Evolutionary conservation across 768 basidiomycete species (phyloP).

Genomic region (Phlegmacium glaucopus): DNA sequence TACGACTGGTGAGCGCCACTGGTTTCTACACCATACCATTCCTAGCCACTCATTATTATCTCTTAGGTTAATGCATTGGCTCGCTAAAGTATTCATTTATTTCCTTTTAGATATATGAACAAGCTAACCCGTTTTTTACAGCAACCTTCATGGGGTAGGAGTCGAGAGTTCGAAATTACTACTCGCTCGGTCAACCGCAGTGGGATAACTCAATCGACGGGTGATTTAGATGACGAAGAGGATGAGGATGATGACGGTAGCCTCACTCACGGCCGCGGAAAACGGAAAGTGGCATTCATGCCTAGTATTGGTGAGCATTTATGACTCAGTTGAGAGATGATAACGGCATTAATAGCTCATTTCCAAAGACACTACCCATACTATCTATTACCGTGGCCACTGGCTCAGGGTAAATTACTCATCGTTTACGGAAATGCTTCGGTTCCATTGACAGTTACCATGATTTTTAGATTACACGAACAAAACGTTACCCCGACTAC

Average conservation of each 20-base stretch:
- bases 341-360: slow-evolving; percentile 8
- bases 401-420: slow-evolving; percentile 67
- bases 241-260: slow-evolving; percentile 53
- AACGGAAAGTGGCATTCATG: slow-evolving; percentile 81
- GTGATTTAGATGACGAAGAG: slow-evolving; percentile 80
- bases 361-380: slow-evolving; percentile 74
- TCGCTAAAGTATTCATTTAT: slow-evolving; percentile 58
- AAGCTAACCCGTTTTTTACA: slow-evolving; percentile 24
- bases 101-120: no score
- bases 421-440: slow-evolving; percentile 10
- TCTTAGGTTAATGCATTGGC: slow-evolving; percentile 86
- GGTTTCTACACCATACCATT: slow-evolving; percentile 9
- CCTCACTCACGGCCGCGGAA: slow-evolving; percentile 65
- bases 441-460: slow-evolving; percentile 12
- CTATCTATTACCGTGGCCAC: slow-evolving; percentile 86
- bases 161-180: slow-evolving; percentile 87
- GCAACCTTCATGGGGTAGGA: slow-evolving; percentile 91
- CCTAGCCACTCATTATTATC: slow-evolving; percentile 4
- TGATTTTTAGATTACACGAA: slow-evolving; percentile 67
- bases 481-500: slow-evolving; percentile 73
- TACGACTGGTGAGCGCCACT: slow-evolving; percentile 65
- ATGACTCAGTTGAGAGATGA: slow-evolving; percentile 11
- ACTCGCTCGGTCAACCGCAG: slow-evolving; percentile 69
- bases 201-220: slow-evolving; percentile 63
- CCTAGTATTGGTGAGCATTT: slow-evolving; percentile 65